These are phyloP conservation scores for Coccomyxa subellipsoidea DNA, from an alignment of 163 green algal species.

Conservation along the genomic window DNA sequence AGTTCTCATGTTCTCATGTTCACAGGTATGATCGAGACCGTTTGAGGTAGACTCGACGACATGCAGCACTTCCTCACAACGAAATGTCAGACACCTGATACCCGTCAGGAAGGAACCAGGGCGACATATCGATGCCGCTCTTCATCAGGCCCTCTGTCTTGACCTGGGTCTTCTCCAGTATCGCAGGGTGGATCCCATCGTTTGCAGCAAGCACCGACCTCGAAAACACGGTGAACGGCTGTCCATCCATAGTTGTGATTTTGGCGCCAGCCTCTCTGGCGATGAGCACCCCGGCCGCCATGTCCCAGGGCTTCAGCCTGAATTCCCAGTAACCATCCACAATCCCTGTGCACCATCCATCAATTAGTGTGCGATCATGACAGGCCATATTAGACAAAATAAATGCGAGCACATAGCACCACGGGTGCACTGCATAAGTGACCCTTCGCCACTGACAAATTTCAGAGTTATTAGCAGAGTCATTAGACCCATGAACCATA, in stretches of 20 bases:
- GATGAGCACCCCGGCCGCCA: slow-evolving; percentile 64
- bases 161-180: slow-evolving; percentile 50
- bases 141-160: slow-evolving; percentile 38
- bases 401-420: no score
- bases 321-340: slow-evolving; percentile 83
- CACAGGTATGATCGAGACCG: no score
- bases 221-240: slow-evolving; percentile 67
- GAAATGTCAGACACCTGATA: slow-evolving; percentile 19
- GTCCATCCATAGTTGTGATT: slow-evolving; percentile 45
- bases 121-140: slow-evolving; percentile 49
- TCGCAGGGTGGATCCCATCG: slow-evolving; percentile 50
- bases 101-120: slow-evolving; percentile 51
- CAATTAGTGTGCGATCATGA: no score
- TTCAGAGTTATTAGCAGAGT: no score
- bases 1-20: no score
- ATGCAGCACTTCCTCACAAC: background rate
- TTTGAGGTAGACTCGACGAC: no score
- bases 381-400: no score
- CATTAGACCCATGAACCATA: background rate
- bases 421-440: no score
- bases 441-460: no score
- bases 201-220: slow-evolving; percentile 68
- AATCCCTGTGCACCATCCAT: slow-evolving; percentile 44
- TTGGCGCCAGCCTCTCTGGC: slow-evolving; percentile 71
- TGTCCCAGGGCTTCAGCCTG: slow-evolving; percentile 75